Percentiles rank a stretch among this genome's conserved stretches.
phyloP scores from a whole-genome alignment of 768 basidiomycete species.

The Neoboletus brunneissimus region DNA sequence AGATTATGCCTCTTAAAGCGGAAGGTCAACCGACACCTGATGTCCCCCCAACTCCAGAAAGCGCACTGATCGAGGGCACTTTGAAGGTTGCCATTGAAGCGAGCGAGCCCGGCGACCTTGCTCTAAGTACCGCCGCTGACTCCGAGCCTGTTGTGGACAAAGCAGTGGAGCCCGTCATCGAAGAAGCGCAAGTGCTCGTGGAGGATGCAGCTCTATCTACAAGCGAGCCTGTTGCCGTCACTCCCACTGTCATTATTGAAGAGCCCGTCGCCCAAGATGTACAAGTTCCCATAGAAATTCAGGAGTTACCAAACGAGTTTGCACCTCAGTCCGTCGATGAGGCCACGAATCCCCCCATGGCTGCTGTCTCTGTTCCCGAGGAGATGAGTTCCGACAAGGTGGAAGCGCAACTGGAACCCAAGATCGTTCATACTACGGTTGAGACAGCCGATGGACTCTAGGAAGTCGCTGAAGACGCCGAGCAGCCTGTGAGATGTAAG shows the following conservation, averaged over 20 bases:
- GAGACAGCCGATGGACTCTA: neutral
- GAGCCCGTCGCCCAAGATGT: neutral
- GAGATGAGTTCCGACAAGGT: neutral
- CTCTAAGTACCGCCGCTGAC: neutral
- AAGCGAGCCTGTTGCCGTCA: neutral
- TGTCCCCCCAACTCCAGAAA: no score
- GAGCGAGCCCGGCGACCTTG: neutral
- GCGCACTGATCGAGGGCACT: no score
- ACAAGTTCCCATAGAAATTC: conserved; percentile 3
- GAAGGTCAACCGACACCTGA: neutral
- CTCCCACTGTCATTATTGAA: conserved; percentile 1
- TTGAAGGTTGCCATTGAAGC: neutral
- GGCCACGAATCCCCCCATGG: neutral
- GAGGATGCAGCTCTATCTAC: neutral
- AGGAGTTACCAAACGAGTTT: neutral
- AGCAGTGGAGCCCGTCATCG: neutral
- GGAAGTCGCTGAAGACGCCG: neutral
- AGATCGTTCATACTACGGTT: neutral
- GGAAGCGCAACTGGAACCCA: neutral
- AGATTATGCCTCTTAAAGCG: neutral
- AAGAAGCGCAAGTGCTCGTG: neutral
- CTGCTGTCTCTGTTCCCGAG: neutral
- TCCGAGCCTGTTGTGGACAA: neutral
- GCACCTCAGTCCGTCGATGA: conserved; percentile 11
- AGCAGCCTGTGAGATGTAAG: conserved; percentile 10